Percentiles rank a stretch among this genome's conserved stretches.
Evolutionary conservation across 208 protist species (phyloP).

Genomic region (Polymyxa betae): DNA sequence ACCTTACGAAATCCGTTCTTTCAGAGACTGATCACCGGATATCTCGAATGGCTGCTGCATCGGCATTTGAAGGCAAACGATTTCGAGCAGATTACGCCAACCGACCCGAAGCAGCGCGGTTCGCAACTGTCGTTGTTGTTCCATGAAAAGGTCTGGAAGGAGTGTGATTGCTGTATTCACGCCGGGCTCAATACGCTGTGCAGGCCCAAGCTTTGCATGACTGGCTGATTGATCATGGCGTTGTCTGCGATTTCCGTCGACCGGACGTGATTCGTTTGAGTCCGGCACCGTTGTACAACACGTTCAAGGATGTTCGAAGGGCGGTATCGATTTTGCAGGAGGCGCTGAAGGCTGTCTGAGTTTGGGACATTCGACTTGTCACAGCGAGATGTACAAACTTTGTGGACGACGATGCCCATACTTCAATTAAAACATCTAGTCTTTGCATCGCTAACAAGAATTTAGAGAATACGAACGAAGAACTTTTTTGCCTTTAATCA

Average conservation of each 20-base stretch:
- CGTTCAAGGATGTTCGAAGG: slow-evolving; percentile 25
- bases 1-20: not conserved
- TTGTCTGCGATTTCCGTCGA: not conserved
- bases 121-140: slow-evolving; percentile 31
- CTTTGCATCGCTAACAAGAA: no score
- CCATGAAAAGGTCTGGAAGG: not conserved
- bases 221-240: not conserved
- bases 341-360: not conserved
- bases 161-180: not conserved
- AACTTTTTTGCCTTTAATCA: no score
- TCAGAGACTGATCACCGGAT: not conserved
- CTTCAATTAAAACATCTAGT: no score
- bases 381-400: not conserved
- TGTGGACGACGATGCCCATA: no score
- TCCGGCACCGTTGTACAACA: slow-evolving; percentile 30
- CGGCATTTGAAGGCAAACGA: not conserved
- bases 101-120: not conserved
- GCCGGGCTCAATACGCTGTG: not conserved
- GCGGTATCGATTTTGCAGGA: not conserved
- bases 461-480: no score
- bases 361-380: not conserved
- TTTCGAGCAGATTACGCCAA: not conserved
- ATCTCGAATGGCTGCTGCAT: not conserved
- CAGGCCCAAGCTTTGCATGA: not conserved
- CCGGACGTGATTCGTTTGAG: not conserved